Evolutionary conservation across 1,139 yeast genomes (phyloP), one percentile per base, ranked within the genome.

Genomic region (Schwanniomyces etchellsii): DNA sequence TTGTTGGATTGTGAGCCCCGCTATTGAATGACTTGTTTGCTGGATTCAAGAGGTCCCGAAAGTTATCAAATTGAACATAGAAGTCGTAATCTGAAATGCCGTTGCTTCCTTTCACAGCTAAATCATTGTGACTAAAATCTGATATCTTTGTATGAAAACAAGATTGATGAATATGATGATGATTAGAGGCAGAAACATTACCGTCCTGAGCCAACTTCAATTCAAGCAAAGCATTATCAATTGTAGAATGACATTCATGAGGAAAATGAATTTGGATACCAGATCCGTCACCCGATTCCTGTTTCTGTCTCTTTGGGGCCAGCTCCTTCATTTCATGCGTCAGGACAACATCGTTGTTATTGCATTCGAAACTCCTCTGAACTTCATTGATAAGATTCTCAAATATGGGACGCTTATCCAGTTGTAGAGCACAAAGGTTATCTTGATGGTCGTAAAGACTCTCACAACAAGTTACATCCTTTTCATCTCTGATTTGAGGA

Each of bases 71-170:
- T 35, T 63, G 64, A 24, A 67, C 58, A 28, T 58, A 57, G 38
- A 67, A 67, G 31, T 67, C 72, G 38, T 49, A 67, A 41, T 68
- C 73, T 3, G 59, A 51, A 50, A 55, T 47, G 12, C 14, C 22
- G 11, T 21, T 26, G 7, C 30, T 29, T 7, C 29, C 26, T 16
- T 21, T 11, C 3, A 28, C n/a, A 18, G 17, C n/a, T 9, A 28
- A n/a, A 5, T 11, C 9, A 11, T 10, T n/a, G 4, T n/a, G 9
- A 28, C 18, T 25, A 13, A 25, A 6, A 12, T 60, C 55, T 2
- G 68, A 66, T 9, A 67, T 57, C 18, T 60, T 60, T 3, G 73
- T 63, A 36, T 67, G 73, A 38, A 67, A 67, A 38, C 68, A 65
- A 4, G 72, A 64, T 43, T 66, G 70, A 36, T 66, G 72, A n/a